These are phyloP conservation scores for Xylariaceae sp. DNA, from an alignment of 2,329 filamentous ascomycete species.

Conservation along the genomic window DNA sequence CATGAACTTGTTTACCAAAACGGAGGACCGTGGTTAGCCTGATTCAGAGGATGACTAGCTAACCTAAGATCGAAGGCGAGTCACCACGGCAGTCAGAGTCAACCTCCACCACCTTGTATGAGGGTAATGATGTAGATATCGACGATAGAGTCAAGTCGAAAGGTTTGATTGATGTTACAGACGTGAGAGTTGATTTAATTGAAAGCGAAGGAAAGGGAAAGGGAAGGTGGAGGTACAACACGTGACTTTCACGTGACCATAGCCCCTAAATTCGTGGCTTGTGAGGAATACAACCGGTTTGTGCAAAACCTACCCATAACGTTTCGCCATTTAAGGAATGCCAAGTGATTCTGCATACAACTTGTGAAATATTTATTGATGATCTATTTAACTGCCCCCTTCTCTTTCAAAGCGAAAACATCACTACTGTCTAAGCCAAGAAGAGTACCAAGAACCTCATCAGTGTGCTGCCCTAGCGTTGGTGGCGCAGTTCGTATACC, in stretches of 20 bases:
- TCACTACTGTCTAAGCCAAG: conserved; percentile 65
- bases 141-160: not conserved
- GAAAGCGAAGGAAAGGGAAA: not conserved
- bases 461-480: conserved; percentile 84
- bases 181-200: not conserved
- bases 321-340: too few relatives aligned
- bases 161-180: not conserved
- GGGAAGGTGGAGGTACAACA: conserved; percentile 22
- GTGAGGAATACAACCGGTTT: too few relatives aligned
- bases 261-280: not conserved
- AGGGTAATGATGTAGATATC: too few relatives aligned
- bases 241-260: conserved; percentile 27
- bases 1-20: not conserved
- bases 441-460: conserved; percentile 72
- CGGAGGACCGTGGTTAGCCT: not conserved
- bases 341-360: too few relatives aligned
- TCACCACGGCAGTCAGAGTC: not conserved
- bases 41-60: not conserved
- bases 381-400: conserved; percentile 68
- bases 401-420: conserved; percentile 67
- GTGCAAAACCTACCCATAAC: too few relatives aligned
- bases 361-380: not conserved
- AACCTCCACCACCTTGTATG: not conserved
- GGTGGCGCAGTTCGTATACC: conserved; percentile 80
- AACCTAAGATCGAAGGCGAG: not conserved